Evolutionary conservation across 345 rosid species (phyloP), one percentile per base, ranked within the genome.

Genomic region (Iberis pinnata): DNA sequence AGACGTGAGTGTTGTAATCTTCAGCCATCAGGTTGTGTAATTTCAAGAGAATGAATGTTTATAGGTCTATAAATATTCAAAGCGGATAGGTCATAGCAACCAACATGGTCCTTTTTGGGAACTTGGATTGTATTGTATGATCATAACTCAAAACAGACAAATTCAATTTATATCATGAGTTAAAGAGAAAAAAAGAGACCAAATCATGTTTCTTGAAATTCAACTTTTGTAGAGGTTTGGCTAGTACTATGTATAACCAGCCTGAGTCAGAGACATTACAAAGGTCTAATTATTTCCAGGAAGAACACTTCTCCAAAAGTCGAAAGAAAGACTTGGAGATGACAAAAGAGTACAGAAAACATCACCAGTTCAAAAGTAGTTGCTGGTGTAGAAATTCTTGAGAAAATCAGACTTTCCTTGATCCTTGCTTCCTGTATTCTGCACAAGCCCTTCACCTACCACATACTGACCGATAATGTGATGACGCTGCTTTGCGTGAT

Each of bases 401-500:
- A 90, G 86, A 66, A 90, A 90, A 50, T 75, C 85, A 10, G 98
- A 82, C 38, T 37, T 42, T 56, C 84, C 86, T 67, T 78, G 68
- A 53, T 87, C 96, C 70, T 87, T 82, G 74, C 64, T 33, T 63
- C 67, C 78, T 32, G 64, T 61, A 43, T 90, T 89, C 68, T 84
- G 95, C 54, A 77, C 76, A 15, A 82, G 87, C 58, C 89, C 93
- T 51, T 68, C 76, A 22, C 95, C 88, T 8, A 80, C 60, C 18
- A 90, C 93, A 38, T 90, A 90, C 52, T 87, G 96, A 25, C 98
- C 98, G 18, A 90, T 82, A 22, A 90, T 70, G 71, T 90, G 98
- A 62, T 87, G 98, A 56, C 98, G 90, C 79, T 90, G 98, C 80
- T 90, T 90, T n/a, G 95, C 89, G 56, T 90, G 98, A 72, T 84